Percentiles rank a stretch among this genome's conserved stretches.
phyloP scores from a whole-genome alignment of 768 basidiomycete species.

The Pleurotus djamor region DNA sequence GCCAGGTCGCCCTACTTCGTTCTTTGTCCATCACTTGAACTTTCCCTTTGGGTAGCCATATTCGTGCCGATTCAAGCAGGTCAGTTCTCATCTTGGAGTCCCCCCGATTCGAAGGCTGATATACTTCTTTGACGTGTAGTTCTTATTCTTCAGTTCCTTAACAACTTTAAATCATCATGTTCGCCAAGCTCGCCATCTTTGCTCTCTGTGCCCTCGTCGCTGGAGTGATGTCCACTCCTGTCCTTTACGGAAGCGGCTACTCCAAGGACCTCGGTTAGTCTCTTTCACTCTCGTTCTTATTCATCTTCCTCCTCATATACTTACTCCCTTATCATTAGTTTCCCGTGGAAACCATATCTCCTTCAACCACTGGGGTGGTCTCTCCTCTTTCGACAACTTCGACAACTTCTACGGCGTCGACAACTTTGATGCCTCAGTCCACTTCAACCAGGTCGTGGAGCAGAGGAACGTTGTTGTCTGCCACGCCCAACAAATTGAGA shows the following conservation, averaged over 20 bases:
- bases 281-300: too few species aligned
- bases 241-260: conserved; percentile 5
- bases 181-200: conserved; percentile 5
- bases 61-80: conserved; percentile 6
- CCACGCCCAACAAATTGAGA: conserved; percentile 22
- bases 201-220: conserved; percentile 4
- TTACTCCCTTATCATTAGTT: neutral
- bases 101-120: neutral
- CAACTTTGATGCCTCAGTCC: conserved; percentile 27
- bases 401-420: conserved; percentile 35
- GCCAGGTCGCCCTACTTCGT: conserved; percentile 9
- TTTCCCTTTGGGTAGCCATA: conserved; percentile 3
- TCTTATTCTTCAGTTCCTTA: neutral
- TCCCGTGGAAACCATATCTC: conserved; percentile 13
- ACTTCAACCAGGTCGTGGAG: conserved; percentile 21
- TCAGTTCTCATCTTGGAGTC: too few species aligned
- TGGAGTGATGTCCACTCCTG: conserved; percentile 9
- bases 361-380: conserved; percentile 34
- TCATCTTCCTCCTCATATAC: neutral
- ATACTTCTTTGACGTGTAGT: neutral
- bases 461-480: conserved; percentile 23
- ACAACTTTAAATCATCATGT: conserved; percentile 3
- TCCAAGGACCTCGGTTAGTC: neutral
- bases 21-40: conserved; percentile 6
- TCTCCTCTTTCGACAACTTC: conserved; percentile 25